Conservation (phyloP, 2,329 filamentous ascomycete species). For the Zarea fungicola region DNA sequence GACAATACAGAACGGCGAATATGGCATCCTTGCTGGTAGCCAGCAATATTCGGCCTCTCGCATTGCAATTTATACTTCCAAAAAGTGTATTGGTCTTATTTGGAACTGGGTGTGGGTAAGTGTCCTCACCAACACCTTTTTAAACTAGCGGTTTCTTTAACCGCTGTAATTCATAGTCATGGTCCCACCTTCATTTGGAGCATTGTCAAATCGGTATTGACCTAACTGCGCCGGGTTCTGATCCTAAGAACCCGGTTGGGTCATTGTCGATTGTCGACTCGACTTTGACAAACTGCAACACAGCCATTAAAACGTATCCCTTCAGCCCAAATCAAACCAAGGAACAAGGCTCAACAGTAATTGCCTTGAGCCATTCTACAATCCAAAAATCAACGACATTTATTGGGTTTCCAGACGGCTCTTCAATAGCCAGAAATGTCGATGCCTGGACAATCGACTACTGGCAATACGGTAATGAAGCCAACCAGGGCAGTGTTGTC, state of each 20-base stretch:
- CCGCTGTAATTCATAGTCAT: neutral
- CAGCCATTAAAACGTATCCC: neutral
- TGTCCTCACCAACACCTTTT: too few relatives aligned
- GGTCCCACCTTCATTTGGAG: neutral
- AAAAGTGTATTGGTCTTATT: neutral
- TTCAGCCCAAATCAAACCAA: neutral
- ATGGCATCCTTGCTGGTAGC: neutral
- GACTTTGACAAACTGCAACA: neutral
- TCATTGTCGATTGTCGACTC: neutral
- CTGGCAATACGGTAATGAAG: neutral
- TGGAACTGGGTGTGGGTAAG: conserved; percentile 4
- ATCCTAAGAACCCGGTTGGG: neutral
- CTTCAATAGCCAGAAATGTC: neutral
- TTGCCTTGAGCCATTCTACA: neutral
- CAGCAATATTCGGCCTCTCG: conserved; percentile 2
- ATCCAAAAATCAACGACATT: neutral
- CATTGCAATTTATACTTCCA: neutral
- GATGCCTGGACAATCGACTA: neutral
- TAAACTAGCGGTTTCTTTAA: too few relatives aligned
- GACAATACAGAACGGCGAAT: neutral
- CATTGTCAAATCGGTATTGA: neutral
- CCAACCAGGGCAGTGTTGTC: neutral
- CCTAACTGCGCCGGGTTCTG: neutral
- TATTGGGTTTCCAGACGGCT: neutral
- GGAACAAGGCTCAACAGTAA: neutral